phyloP scores from a whole-genome alignment of 257 asterid genomes.

The Ilex asprella region DNA sequence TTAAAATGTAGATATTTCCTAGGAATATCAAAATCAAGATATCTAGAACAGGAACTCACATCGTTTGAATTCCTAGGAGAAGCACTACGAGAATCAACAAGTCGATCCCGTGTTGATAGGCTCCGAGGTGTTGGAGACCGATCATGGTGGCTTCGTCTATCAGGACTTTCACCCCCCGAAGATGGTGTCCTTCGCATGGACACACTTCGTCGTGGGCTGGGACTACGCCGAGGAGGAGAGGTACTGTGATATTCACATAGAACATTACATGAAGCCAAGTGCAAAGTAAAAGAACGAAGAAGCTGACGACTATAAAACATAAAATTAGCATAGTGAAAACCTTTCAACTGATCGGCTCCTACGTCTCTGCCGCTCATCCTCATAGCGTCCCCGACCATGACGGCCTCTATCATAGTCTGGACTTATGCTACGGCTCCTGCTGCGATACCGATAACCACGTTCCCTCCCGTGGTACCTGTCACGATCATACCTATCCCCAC shows the following conservation, averaged over 20 bases:
- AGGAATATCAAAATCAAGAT: no score
- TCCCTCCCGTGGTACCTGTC: conserved; percentile 17
- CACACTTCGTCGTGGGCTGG: conserved; percentile 6
- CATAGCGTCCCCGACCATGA: conserved; percentile 14
- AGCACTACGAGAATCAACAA: conserved; percentile 14
- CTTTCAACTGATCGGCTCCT: conserved; percentile 28
- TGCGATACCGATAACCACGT: conserved; percentile 16
- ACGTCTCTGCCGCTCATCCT: conserved; percentile 9
- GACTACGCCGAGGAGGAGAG: conserved; percentile 20
- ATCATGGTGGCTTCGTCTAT: neutral
- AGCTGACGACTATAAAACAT: neutral
- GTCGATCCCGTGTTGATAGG: conserved; percentile 3
- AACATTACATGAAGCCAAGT: neutral
- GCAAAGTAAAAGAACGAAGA: neutral
- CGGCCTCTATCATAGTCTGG: conserved; percentile 20
- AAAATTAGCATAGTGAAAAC: conserved; percentile 1
- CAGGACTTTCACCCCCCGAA: conserved; percentile 18
- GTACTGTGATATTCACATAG: conserved; percentile 9
- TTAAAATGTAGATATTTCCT: no score
- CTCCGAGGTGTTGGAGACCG: conserved; percentile 18
- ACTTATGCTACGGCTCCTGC: conserved; percentile 23
- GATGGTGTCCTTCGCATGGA: conserved; percentile 9
- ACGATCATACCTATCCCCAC: conserved; percentile 26
- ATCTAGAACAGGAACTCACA: neutral
- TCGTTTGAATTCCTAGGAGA: conserved; percentile 3